These are phyloP conservation scores for Globisporangium radiosum DNA, from an alignment of 352 stramenopile genomes.

Conservation along the genomic window DNA sequence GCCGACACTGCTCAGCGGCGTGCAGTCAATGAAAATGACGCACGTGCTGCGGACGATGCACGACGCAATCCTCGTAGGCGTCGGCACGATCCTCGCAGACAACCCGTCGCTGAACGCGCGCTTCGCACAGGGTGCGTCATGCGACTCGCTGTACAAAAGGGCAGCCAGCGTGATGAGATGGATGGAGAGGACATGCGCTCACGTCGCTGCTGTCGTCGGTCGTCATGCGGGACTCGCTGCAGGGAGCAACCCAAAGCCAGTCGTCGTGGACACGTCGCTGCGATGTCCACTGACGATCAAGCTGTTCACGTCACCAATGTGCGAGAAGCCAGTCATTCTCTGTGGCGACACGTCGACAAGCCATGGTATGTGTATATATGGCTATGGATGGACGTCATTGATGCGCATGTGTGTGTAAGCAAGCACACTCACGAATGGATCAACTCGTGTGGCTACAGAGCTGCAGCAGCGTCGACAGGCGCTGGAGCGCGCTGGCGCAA, in stretches of 20 bases:
- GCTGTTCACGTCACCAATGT: slow-evolving; percentile 61
- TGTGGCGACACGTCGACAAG: slow-evolving; percentile 23
- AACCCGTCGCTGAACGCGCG: slow-evolving; percentile 84
- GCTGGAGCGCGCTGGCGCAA: slow-evolving; percentile 41
- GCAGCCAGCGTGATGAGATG: background rate
- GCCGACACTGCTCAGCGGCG: slow-evolving; percentile 64
- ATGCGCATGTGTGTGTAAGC: too few relatives aligned
- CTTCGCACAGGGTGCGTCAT: slow-evolving; percentile 36
- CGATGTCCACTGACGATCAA: slow-evolving; percentile 66
- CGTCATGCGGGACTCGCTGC: background rate
- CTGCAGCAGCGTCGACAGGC: slow-evolving; percentile 21
- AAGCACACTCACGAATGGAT: too few relatives aligned
- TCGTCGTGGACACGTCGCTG: slow-evolving; percentile 71
- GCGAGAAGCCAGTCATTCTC: slow-evolving; percentile 67
- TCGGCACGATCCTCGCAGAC: slow-evolving; percentile 80
- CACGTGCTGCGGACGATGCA: slow-evolving; percentile 82
- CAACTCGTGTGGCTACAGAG: slow-evolving; percentile 16
- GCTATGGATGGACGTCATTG: background rate
- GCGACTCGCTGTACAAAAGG: background rate
- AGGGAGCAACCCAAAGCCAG: slow-evolving; percentile 60
- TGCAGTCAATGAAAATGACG: slow-evolving; percentile 81
- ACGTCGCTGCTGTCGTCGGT: background rate
- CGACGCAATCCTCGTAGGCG: slow-evolving; percentile 82
- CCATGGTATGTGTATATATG: background rate
- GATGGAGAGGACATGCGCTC: background rate